These are phyloP conservation scores for Thinopyrum elongatum DNA, from an alignment of 176 grass and related monocot genomes.

Conservation along the genomic window DNA sequence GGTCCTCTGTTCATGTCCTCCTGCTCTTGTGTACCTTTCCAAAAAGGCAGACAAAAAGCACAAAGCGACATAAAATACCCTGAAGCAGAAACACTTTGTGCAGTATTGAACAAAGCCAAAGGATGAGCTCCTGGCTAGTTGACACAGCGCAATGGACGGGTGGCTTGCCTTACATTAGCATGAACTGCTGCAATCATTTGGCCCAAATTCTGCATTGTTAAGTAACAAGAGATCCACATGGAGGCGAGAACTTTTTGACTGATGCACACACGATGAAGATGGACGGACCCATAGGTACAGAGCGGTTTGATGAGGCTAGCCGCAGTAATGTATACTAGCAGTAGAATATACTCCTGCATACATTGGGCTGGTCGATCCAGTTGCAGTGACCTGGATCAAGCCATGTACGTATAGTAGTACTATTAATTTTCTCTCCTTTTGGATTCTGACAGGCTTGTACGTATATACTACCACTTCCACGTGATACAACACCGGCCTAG, in stretches of 20 bases:
- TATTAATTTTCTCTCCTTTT: background rate
- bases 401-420: background rate
- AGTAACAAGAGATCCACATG: background rate
- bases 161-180: background rate
- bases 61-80: background rate
- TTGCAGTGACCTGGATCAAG: constrained; percentile 3
- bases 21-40: background rate
- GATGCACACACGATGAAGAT: background rate
- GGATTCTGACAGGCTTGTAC: background rate
- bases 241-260: background rate
- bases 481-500: background rate
- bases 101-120: background rate
- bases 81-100: background rate
- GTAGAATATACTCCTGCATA: background rate
- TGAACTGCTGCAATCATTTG: background rate
- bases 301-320: background rate
- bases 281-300: background rate
- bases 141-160: background rate
- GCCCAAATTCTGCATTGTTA: background rate
- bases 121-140: background rate
- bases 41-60: background rate
- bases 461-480: background rate
- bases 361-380: background rate
- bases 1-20: background rate
- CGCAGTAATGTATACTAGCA: background rate